Percentiles rank a stretch among this genome's conserved stretches.
Evolutionary conservation across 2,329 filamentous ascomycete genomes (phyloP).

Genomic region (Alternaria tenuissima): DNA sequence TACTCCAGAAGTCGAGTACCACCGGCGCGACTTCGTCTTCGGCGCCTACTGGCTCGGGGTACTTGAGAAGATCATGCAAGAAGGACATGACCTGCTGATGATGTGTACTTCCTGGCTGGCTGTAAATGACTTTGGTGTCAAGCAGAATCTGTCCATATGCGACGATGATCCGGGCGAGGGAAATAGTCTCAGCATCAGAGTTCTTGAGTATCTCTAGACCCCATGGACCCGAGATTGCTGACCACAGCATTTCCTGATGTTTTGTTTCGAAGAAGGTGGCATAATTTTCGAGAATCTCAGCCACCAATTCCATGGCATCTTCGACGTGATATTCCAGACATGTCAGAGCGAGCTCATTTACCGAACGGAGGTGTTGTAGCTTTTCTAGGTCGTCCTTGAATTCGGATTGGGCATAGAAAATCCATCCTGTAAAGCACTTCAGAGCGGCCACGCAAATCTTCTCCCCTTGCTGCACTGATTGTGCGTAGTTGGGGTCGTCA

Average conservation of each 20-base stretch:
- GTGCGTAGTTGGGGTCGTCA: constrained; percentile 32
- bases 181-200: constrained; percentile 45
- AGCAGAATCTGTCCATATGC: constrained; percentile 46
- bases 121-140: constrained; percentile 52
- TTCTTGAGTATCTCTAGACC: constrained; percentile 48
- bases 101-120: constrained; percentile 55
- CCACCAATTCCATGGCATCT: constrained; percentile 49
- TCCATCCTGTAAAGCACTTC: constrained; percentile 65
- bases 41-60: constrained; percentile 71
- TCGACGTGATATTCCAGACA: constrained; percentile 66
- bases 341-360: constrained; percentile 68
- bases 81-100: constrained; percentile 52
- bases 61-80: constrained; percentile 71
- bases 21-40: constrained; percentile 80
- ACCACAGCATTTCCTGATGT: constrained; percentile 46
- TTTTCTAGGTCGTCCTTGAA: constrained; percentile 66
- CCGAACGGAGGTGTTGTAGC: constrained; percentile 65
- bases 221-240: constrained; percentile 45
- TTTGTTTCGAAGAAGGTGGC: constrained; percentile 46
- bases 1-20: constrained; percentile 82
- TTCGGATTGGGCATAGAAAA: constrained; percentile 74
- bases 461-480: constrained; percentile 39
- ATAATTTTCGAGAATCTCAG: constrained; percentile 48
- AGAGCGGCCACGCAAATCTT: constrained; percentile 46
- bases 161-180: constrained; percentile 47